Base-by-base conservation (phyloP, 2,329 filamentous ascomycete species). In the Fusarium pseudocircinatum region DNA sequence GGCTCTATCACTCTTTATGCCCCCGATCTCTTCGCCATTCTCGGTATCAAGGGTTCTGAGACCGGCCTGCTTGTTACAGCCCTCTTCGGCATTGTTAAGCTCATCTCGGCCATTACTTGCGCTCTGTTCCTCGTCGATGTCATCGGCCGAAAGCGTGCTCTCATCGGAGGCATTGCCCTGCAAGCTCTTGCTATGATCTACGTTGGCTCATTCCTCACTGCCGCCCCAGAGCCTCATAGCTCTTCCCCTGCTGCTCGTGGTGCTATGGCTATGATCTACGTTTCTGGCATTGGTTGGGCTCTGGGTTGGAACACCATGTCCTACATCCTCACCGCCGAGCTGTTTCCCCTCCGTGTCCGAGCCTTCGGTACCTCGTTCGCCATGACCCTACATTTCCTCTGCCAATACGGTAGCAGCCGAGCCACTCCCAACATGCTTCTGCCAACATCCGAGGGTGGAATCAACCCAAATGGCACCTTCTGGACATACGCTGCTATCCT, bases 281-380 rank as follows among this genome's bases (percentile, higher is more conserved):
- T 74, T 11, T 67, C 73, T 12, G 72, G 71, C 6, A 61, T 74
- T 15, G 68, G 72, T 1, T 74, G 68, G 71, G 68, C 72, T 9
- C 64, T 74, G 20, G 72, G 72, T 11, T 56, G 73, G 37, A 74
- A 69, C 32, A 74, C 71, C 0, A 54, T 74, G 43, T 73, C 68
- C 8, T 74, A 74, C 37, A 63, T 74, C 7, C 73, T 74, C 1
- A 70, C 67, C 2, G 68, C 67, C 6, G 68, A 71, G 42, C 40
- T 71, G 7, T 71, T 70, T 40, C 68, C 68, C 11, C 69, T 71
- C 11, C 67, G 62, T 9, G 53, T 71, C 22, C 62, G 67, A 28
- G 69, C 68, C 4, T 70, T 71, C 1, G 67, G 43, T 2, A 67
- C 64, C 7, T 67, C 64, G 0, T 67, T 67, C 43, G 64, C 64